Percentiles rank a stretch among this genome's conserved stretches.
phyloP scores from a whole-genome alignment of 139 green algal genomes.

The Chlamydomonas asymmetrica region DNA sequence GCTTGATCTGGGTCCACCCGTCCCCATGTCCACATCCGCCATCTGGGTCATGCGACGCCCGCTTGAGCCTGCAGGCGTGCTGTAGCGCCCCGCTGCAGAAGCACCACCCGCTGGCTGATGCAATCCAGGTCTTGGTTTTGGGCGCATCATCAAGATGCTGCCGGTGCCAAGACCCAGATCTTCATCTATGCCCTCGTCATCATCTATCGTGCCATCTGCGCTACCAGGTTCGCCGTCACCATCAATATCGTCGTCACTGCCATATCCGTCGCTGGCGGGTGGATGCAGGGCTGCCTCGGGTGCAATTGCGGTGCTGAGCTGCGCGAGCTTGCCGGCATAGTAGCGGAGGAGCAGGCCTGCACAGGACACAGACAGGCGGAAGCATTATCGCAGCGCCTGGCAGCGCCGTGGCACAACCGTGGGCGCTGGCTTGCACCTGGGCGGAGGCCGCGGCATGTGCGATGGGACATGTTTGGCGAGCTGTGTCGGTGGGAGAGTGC shows the following conservation, averaged over 20 bases:
- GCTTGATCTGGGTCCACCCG: no score
- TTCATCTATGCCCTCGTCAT: neutral
- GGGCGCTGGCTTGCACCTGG: neutral
- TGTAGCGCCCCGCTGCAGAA: no score
- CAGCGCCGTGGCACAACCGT: neutral
- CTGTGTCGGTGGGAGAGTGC: no score
- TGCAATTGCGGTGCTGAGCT: constrained; percentile 36
- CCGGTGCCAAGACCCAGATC: no score
- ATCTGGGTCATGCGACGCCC: no score
- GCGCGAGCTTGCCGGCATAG: constrained; percentile 36
- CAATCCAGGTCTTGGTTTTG: no score
- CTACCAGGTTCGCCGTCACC: constrained; percentile 6
- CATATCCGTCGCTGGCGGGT: constrained; percentile 1
- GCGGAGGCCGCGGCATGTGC: no score
- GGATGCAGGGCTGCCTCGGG: constrained; percentile 10
- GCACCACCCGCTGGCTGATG: no score
- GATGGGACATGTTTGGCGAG: no score
- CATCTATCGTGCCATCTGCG: constrained; percentile 1
- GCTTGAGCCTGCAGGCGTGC: no score
- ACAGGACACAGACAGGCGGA: neutral
- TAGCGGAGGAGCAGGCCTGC: constrained; percentile 48
- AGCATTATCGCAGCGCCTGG: neutral
- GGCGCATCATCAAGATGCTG: no score
- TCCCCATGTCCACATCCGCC: no score
- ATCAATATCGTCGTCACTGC: neutral